Percentiles rank a stretch among this genome's conserved stretches.
Evolutionary conservation across 73 alveolate species (phyloP).

Genomic region (Paramecium sexaurelia): DNA sequence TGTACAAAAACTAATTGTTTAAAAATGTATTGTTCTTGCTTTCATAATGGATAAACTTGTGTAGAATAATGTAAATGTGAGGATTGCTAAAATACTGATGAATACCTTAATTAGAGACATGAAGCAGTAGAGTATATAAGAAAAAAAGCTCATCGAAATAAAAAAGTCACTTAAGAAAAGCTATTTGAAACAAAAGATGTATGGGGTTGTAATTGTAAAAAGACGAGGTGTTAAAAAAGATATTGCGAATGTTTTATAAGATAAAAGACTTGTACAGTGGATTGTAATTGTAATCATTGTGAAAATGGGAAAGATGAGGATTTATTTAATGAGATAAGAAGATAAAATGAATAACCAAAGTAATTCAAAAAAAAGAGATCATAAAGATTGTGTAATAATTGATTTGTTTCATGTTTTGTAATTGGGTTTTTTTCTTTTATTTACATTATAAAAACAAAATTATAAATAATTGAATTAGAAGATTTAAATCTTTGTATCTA

Average conservation of each 20-base stretch:
- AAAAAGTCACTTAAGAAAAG: slow-evolving; percentile 29
- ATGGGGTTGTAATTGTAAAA: slow-evolving; percentile 55
- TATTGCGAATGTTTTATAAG: slow-evolving; percentile 47
- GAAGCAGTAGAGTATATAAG: neutral
- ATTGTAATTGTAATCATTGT: slow-evolving; percentile 49
- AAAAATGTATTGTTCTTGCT: slow-evolving; percentile 54
- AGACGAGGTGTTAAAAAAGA: slow-evolving; percentile 36
- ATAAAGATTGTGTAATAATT: neutral
- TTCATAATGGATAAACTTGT: neutral
- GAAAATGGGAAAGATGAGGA: slow-evolving; percentile 62
- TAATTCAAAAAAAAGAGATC: neutral
- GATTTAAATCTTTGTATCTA: neutral
- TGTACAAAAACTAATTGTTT: slow-evolving; percentile 53
- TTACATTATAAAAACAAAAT: no score
- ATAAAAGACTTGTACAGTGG: slow-evolving; percentile 11
- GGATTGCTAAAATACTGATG: slow-evolving; percentile 40
- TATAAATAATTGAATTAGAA: no score
- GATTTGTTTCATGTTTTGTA: neutral
- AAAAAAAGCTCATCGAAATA: slow-evolving; percentile 44
- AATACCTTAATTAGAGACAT: neutral
- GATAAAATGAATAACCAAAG: neutral
- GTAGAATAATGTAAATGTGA: slow-evolving; percentile 42
- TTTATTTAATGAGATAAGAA: slow-evolving; percentile 20
- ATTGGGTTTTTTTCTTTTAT: neutral
- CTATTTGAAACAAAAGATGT: slow-evolving; percentile 29